A percentile compares a stretch with the other conserved stretches of the same genome.
phyloP scores from a whole-genome alignment of 2,329 filamentous ascomycete genomes.

The Huntiella bhutanensis region DNA sequence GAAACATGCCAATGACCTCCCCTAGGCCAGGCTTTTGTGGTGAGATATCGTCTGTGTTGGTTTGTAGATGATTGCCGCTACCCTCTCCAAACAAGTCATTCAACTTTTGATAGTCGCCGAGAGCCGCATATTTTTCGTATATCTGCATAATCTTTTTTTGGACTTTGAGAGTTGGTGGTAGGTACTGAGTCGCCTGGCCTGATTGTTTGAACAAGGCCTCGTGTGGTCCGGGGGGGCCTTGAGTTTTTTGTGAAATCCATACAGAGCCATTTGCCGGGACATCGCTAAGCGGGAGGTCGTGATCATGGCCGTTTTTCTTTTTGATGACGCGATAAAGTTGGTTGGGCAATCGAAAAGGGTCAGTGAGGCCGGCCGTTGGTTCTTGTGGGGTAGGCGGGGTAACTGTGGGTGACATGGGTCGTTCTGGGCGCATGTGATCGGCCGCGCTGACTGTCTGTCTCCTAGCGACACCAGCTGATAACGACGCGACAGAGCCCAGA shows the following conservation, averaged over 20 bases:
- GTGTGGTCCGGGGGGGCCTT: not conserved
- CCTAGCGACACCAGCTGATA: not conserved
- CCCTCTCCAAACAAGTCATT: not conserved
- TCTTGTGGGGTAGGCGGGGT: conserved; percentile 10
- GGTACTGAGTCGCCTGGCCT: conserved; percentile 1
- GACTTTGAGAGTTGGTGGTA: conserved; percentile 5
- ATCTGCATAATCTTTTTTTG: conserved; percentile 5
- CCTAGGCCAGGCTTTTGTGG: not conserved
- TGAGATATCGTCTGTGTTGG: not conserved
- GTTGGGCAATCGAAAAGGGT: not conserved
- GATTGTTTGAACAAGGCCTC: not conserved
- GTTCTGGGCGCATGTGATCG: not conserved
- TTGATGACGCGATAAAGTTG: not conserved
- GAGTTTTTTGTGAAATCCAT: not conserved
- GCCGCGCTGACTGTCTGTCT: not conserved
- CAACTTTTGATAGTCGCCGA: not conserved
- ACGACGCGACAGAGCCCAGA: not conserved
- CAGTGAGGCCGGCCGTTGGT: too few relatives aligned
- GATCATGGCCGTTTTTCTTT: not conserved
- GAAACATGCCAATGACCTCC: conserved; percentile 6
- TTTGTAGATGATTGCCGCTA: not conserved
- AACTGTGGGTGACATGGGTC: conserved; percentile 6
- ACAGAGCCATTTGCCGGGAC: not conserved
- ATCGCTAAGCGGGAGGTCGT: not conserved
- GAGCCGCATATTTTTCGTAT: not conserved